phyloP scores from a whole-genome alignment of 331 rosid species.

The Quercus tomentella region DNA sequence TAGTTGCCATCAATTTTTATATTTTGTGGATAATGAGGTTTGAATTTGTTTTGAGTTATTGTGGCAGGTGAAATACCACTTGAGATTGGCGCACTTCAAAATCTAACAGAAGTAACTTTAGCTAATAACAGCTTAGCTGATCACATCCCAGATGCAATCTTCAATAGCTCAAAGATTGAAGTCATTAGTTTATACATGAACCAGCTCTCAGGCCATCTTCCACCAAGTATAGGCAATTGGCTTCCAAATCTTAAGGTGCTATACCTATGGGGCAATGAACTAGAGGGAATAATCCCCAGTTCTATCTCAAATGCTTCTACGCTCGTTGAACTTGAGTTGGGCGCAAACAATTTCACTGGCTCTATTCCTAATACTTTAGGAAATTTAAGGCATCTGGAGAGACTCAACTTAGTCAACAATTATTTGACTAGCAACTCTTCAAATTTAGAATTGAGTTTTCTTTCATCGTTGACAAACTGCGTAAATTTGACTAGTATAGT shows the following conservation, averaged over 20 bases:
- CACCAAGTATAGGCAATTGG: too few relatives aligned
- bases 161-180: too few relatives aligned
- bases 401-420: not conserved
- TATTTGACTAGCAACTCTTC: not conserved
- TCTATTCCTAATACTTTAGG: too few relatives aligned
- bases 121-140: not conserved
- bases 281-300: not conserved
- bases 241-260: too few relatives aligned
- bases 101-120: not conserved
- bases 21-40: too few relatives aligned
- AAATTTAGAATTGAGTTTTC: not conserved
- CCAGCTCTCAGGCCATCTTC: too few relatives aligned
- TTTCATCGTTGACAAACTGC: not conserved
- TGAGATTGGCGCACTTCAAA: not conserved
- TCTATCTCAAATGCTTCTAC: constrained; percentile 7
- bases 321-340: not conserved
- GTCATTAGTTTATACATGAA: too few relatives aligned
- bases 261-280: too few relatives aligned
- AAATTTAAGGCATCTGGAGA: not conserved
- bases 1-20: too few relatives aligned
- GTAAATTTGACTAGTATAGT: not conserved
- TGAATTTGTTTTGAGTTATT: not conserved
- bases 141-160: too few relatives aligned
- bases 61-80: not conserved
- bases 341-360: not conserved